These are phyloP conservation scores for Plectosphaerella cucumerina DNA, from an alignment of 2,329 filamentous ascomycete species.

Conservation along the genomic window DNA sequence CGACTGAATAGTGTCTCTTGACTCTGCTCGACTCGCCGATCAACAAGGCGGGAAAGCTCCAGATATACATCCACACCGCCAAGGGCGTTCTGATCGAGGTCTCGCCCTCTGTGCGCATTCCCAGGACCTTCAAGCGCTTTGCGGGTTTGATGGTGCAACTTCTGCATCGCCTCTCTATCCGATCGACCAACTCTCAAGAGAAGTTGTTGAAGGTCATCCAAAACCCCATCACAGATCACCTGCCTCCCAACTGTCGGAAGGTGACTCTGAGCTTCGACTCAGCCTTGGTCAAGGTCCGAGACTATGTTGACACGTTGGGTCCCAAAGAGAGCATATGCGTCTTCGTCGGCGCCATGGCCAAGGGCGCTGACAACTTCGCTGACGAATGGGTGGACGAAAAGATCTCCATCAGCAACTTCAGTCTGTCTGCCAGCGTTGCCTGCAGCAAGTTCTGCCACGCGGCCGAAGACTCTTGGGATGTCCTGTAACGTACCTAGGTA, in stretches of 20 bases:
- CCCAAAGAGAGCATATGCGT: constrained; percentile 93
- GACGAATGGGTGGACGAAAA: constrained; percentile 94
- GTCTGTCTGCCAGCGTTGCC: constrained; percentile 91
- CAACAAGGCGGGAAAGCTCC: constrained; percentile 96
- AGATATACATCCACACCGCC: constrained; percentile 98
- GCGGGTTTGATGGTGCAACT: constrained; percentile 98
- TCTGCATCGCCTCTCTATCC: constrained; percentile 90
- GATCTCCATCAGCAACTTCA: constrained; percentile 98
- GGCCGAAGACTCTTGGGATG: constrained; percentile 92
- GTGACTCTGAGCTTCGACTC: constrained; percentile 95
- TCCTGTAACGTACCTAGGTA: constrained; percentile 61
- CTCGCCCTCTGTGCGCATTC: constrained; percentile 95
- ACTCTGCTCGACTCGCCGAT: constrained; percentile 96
- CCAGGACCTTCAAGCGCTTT: constrained; percentile 97
- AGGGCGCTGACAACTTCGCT: constrained; percentile 92
- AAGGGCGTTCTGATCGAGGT: constrained; percentile 98
- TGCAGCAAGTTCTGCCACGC: constrained; percentile 99
- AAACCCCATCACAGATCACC: constrained; percentile 95
- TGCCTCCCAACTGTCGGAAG: constrained; percentile 96
- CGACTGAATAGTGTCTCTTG: constrained; percentile 72
- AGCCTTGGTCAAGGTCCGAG: constrained; percentile 77
- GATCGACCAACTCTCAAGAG: constrained; percentile 94
- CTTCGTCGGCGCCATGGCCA: constrained; percentile 98
- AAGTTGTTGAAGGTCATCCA: constrained; percentile 97
- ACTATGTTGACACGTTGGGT: constrained; percentile 78